Base-by-base conservation (phyloP, 2,329 filamentous ascomycete species). In the Bipolaris bicolor region DNA sequence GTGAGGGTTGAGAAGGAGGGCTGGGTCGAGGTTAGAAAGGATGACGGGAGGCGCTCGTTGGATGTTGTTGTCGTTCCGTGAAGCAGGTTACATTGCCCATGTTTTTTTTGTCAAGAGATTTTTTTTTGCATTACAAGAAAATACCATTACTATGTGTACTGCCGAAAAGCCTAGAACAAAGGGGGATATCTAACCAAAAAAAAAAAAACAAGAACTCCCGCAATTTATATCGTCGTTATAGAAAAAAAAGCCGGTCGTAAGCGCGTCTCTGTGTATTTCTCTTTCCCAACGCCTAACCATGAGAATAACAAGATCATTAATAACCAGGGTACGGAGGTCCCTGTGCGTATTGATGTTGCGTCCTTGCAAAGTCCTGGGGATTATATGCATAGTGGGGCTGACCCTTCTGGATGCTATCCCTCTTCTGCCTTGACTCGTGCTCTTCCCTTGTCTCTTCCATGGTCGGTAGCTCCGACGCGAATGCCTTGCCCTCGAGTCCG, bases 1-100 rank as follows among this genome's bases (percentile, higher is more conserved):
- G 86, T 97, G 3, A 83, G 86, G 57, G 79, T 97, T 0, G 88
- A 90, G 18, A 74, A 81, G 49, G 87, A 84, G 1, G 92, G 92
- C 0, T 88, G 86, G 82, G 85, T 96, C 75, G 84, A 86, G 57
- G 83, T 97, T 0, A 76, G 74, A 60, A 84, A 78, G 68, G 81
- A 84, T 22, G 70, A 74, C 7, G 65, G 68, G 31, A 65, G 68
- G 31, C 67, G 67, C 5, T 76, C 80, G 2, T 52, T 82, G 18
- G 77, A 82, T 49, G 57, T 77, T 37, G 67, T 69, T 33, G 49
- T n/a, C n/a, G n/a, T n/a, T n/a, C n/a, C n/a, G n/a, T n/a, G n/a
- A n/a, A n/a, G n/a, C n/a, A n/a, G n/a, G n/a, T n/a, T n/a, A n/a
- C n/a, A n/a, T n/a, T n/a, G n/a, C n/a, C n/a, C n/a, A n/a, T n/a